Percentiles rank a stretch among this genome's conserved stretches.
Conservation (phyloP, 345 rosid species). For the Balakata baccata region DNA sequence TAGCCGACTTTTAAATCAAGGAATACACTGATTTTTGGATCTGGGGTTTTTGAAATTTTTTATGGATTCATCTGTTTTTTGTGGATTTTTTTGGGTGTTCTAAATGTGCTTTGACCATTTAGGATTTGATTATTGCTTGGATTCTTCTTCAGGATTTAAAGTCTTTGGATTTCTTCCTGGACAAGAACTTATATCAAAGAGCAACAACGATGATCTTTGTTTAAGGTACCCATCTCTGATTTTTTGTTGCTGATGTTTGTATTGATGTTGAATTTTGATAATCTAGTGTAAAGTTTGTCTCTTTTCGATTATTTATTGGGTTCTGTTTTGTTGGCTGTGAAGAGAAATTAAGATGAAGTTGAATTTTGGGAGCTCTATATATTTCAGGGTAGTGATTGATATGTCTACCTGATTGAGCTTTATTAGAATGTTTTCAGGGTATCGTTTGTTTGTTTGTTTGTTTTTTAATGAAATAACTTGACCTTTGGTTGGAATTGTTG, state of each 20-base stretch:
- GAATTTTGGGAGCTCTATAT: neutral
- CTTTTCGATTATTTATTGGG: neutral
- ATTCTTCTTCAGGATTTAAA: no score
- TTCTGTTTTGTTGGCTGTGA: neutral
- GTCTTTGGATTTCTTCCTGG: no score
- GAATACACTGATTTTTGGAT: conserved; percentile 51
- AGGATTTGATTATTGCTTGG: neutral
- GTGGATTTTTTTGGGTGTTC: neutral
- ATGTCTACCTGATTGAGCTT: neutral
- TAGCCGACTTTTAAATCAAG: conserved; percentile 91
- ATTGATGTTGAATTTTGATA: no score
- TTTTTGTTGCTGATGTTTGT: no score
- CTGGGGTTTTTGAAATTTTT: conserved; percentile 39
- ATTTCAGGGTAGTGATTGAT: neutral
- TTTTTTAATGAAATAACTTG: neutral
- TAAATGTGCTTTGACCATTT: no score
- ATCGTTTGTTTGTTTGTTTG: neutral
- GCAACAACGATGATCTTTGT: no score
- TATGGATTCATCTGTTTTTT: neutral
- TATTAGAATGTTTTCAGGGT: neutral
- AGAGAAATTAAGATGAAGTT: neutral
- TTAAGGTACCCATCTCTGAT: no score
- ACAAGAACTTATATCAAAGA: no score
- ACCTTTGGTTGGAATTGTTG: neutral
- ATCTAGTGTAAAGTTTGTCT: neutral